Base-by-base conservation (phyloP, 2,329 filamentous ascomycete species). In the Alternaria brassicae region DNA sequence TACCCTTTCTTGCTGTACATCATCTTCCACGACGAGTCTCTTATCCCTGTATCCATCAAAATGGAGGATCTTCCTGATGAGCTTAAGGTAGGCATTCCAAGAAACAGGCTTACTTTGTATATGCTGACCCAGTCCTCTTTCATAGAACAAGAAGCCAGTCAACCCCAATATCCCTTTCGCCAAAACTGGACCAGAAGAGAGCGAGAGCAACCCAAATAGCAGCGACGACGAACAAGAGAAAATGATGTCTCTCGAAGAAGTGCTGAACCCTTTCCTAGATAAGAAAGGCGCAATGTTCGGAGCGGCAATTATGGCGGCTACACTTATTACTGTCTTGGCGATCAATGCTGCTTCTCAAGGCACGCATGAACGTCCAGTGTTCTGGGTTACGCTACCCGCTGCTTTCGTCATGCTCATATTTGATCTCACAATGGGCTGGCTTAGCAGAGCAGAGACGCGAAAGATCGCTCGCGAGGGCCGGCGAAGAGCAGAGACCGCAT, bases 241-340 rank as follows among this genome's bases (percentile, higher is more conserved):
- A 62, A 75, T 85, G 0, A 77, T 89, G 0, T 87, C 87, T 0
- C 82, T 92, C 0, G 88, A 90, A 62, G 89, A 92, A 68, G 90
- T 92, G 67, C 85, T 92, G 84, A 91, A 92, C 63, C 90, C 90
- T 0, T 92, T 89, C 58, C 74, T 92, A 0, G 89, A 92, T 70
- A 89, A 86, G 63, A 78, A 81, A 3, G 86, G 89, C 8, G 90
- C 90, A 0, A 79, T 80, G 0, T 88, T 91, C 55, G 89, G 89
- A 1, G 86, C 83, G 0, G 63, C 86, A 5, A 80, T 92, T 55
- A 91, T 92, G 88, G 83, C 87, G 2, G 82, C 81, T 0, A 90
- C 89, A 0, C 81, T 92, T 25, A 79, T 91, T 56, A 88, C 88
- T 0, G 79, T 92, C 0, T 78, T 92, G 2, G 86, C 83, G 0